Evolutionary conservation across 2,329 filamentous ascomycete genomes (phyloP).

Genomic region (Monilinia fructicola): DNA sequence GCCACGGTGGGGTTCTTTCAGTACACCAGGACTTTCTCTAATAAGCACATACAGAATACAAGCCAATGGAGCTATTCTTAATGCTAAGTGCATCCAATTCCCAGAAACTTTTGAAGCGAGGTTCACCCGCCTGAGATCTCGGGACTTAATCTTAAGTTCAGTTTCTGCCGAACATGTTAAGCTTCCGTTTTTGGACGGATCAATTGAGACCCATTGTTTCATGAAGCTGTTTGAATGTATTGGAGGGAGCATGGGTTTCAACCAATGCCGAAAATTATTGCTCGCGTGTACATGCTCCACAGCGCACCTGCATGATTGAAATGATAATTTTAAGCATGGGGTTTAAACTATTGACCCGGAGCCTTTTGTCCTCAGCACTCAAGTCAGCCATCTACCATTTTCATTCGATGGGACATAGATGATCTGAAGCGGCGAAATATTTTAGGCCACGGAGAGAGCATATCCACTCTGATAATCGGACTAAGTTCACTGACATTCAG

Average conservation of each 20-base stretch:
- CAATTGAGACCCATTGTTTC: neutral
- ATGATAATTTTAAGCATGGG: too few relatives aligned
- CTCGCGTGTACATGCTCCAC: too few relatives aligned
- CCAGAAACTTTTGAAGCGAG: neutral
- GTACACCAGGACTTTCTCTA: too few relatives aligned
- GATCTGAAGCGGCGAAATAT: too few relatives aligned
- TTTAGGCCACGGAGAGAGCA: too few relatives aligned
- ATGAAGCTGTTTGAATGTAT: neutral
- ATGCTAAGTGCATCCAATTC: neutral
- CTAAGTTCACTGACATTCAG: too few relatives aligned
- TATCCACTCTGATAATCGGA: too few relatives aligned
- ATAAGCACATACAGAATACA: neutral
- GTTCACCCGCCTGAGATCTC: neutral
- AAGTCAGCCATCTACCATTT: too few relatives aligned
- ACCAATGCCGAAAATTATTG: neutral
- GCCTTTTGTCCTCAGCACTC: too few relatives aligned
- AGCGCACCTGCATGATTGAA: too few relatives aligned
- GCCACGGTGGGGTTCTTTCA: neutral
- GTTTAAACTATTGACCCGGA: too few relatives aligned
- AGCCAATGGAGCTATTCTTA: neutral
- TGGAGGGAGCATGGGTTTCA: neutral
- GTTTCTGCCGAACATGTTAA: neutral
- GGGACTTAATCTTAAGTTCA: neutral
- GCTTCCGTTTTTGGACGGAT: neutral
- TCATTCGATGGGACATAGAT: too few relatives aligned